Conservation (phyloP, 352 stramenopile genomes). For the Phytopythium aichiense region DNA sequence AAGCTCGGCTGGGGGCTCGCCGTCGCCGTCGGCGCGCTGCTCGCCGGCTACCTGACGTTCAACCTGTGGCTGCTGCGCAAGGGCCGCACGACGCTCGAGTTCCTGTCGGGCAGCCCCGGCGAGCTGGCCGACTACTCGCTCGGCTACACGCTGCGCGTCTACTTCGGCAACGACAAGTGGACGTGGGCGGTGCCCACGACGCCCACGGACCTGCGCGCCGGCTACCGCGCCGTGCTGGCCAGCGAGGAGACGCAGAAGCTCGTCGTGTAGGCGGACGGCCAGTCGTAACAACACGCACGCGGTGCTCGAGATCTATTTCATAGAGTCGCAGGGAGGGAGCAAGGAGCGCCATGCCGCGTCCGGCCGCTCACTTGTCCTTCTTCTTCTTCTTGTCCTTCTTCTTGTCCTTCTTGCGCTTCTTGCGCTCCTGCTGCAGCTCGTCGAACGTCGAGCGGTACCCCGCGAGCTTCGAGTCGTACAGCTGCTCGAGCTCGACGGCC, state of each 20-base stretch:
- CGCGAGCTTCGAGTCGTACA: constrained; percentile 68
- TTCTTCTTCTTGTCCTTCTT: constrained; percentile 90
- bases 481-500: constrained; percentile 72
- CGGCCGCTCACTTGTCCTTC: constrained; percentile 64
- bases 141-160: constrained; percentile 47
- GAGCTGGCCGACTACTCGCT: constrained; percentile 48
- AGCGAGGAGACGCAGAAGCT: constrained; percentile 30
- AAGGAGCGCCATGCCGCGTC: background rate
- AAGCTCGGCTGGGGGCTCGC: constrained; percentile 47
- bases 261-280: constrained; percentile 16
- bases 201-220: constrained; percentile 13
- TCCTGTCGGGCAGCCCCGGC: constrained; percentile 41
- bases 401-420: constrained; percentile 88
- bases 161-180: constrained; percentile 55
- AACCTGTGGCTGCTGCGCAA: constrained; percentile 64
- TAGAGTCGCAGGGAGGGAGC: background rate
- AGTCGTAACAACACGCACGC: background rate
- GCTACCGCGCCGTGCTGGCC: constrained; percentile 4
- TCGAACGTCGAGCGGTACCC: constrained; percentile 71
- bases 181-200: constrained; percentile 56
- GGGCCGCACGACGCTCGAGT: constrained; percentile 78
- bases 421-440: constrained; percentile 70
- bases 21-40: constrained; percentile 43
- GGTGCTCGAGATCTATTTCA: constrained; percentile 1
- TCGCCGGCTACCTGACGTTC: constrained; percentile 70